Base-by-base conservation (phyloP, 2,329 filamentous ascomycete genomes). In the Magnaporthales sp. region DNA sequence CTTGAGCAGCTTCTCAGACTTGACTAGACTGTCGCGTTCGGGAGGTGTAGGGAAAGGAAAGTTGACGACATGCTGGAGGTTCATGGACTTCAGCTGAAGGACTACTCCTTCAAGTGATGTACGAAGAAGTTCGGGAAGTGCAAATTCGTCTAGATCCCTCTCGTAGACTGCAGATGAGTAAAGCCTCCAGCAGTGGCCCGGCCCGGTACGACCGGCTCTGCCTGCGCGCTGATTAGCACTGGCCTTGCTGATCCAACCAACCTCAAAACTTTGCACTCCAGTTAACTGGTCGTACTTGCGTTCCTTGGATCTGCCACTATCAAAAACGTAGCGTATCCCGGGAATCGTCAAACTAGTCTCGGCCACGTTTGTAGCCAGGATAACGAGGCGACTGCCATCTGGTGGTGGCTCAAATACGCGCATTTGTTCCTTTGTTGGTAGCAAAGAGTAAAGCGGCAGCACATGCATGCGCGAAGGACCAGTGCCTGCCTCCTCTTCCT, bases 301-400 rank as follows among this genome's bases (percentile, higher is more conserved):
- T 76, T 97, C 93, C 77, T 99, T 99, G 46, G 91, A 90, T 64
- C 96, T 85, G 38, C 95, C 95, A 70, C 91, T 93, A 76, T 98
- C 94, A 69, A 99, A 97, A 9, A 99, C 95, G 74, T 97, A 99
- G 68, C 92, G 88, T 68, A 96, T 93, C 1, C 93, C 93, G 0
- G 95, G 94, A 67, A 99, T 99, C 0, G 95, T 99, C 75, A 99
- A 84, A 85, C 91, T 96, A 0, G 95, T 99, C 77, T 99, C 95
- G 0, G 95, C 95, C 61, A 99, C 92, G 77, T 99, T 99, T 60
- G 95, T 99, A 0, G 95, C 93, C 56, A 99, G 80, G 4, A 99
- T 90, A 65, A 99, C 91, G 27, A 95, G 84, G 9, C 95, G 88
- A 9, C 91, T 91, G 19, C 91, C 91, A 66, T 93, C 90, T 0